Base-by-base conservation (phyloP, 2,329 filamentous ascomycete species). In the Biscogniauxia sp. region DNA sequence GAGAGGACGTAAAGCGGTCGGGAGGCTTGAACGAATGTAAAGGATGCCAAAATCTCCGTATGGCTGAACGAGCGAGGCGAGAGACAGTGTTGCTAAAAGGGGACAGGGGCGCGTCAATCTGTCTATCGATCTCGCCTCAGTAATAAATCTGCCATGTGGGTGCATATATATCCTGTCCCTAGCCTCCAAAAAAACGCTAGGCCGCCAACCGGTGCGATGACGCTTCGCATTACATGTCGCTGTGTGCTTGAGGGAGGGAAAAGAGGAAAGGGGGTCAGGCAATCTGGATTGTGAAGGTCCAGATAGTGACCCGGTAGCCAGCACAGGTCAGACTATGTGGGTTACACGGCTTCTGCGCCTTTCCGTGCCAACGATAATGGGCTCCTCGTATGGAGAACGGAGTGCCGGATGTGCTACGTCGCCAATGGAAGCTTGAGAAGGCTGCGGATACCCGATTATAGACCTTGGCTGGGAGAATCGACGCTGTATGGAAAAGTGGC, bases 281-380 rank as follows among this genome's bases (percentile, higher is more conserved):
- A 68, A 68, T 64, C 58, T 65, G 37, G 59, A 60, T 58, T 60
- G 56, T 58, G 51, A 58, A 49, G 61, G 28, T 56, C 58, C 57
- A 62, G 59, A 62, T 64, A 59, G 63, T 58, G 60, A 53, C 57
- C 61, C 58, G 60, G 58, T 45, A 59, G 45, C 53, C 56, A 66
- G 61, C 57, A 62, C 61, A 57, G 53, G 61, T 66, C 55, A 68
- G 63, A 67, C 63, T 55, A 54, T 53, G 41, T 59, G 60, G 52
- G 69, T 71, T 58, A 64, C 67, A 70, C 70, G 51, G n/a, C 37
- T 64, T 45, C 69, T 73, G 72, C 70, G 66, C 61, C 60, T 61
- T 66, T 55, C 71, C 71, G 71, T 55, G 53, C 66, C 61, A 63
- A 72, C 72, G 70, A 74, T 70, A 74, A 73, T 70, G 53, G 62